Base-by-base conservation (phyloP, 2,329 filamentous ascomycete species). In the Didymella lethalis region DNA sequence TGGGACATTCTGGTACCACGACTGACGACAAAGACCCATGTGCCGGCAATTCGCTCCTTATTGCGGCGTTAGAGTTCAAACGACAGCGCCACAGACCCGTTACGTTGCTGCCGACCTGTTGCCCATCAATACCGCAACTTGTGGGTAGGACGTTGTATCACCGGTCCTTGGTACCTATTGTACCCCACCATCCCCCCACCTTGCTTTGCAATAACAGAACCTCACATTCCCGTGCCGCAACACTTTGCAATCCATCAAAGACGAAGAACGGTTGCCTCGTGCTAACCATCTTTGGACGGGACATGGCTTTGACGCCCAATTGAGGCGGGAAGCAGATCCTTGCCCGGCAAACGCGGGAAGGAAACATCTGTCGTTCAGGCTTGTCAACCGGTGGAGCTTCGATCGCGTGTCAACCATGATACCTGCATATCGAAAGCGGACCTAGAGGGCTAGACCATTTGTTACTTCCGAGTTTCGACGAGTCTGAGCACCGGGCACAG, bases 351-450 rank as follows among this genome's bases (percentile, higher is more conserved):
- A 61, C 66, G 68, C 68, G 68, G 68, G 64, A 69, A 64, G 63
- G 57, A 59, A 63, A 64, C 63, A 64, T 63, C 59, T 65, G 47
- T 60, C 43, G 52, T 58, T 58, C 58, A 55, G 58, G 51, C 54
- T 60, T 61, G 62, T 63, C 54, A 59, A 65, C 58, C 57, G 54
- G 64, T 66, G 63, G 64, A 66, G 57, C 62, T 54, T 61, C 58
- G 63, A 66, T 68, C 69, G 70, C 69, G 64, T 69, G 70, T 68
- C 69, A 64, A 62, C 71, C 60, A 61, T 68, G 70, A 66, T 71
- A 53, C 54, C 34, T 63, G 65, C 65, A 66, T 64, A 68, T 61
- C 59, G 64, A 49, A 60, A 61, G 58, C 59, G 55, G 59, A 57
- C 62, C 55, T 49, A 41, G 48, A 58, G 59, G 67, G 66, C 69